Percentiles rank a stretch among this genome's conserved stretches.
Conservation (phyloP, 192 early-diverging fungal genomes). For the Podila verticillata region DNA sequence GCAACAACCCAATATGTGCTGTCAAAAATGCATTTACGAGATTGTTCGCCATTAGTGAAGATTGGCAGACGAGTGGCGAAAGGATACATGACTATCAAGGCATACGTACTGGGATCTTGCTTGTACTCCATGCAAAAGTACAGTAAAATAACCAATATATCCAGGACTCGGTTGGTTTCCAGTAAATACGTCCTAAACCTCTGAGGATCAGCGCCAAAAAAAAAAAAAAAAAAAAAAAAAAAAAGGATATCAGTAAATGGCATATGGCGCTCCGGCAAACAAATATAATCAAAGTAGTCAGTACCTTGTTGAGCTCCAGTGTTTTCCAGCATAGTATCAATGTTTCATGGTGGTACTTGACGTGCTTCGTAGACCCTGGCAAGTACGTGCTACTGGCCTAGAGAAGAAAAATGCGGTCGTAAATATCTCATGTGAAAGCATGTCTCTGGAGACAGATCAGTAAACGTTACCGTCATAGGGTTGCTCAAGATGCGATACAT, state of each 20-base stretch:
- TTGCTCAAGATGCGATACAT: slow-evolving; percentile 86
- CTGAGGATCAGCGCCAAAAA: slow-evolving; percentile 35
- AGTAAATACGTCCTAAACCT: slow-evolving; percentile 68
- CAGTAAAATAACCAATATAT: slow-evolving; percentile 67
- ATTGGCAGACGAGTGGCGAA: background rate
- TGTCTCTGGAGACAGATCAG: background rate
- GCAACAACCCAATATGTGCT: slow-evolving; percentile 79
- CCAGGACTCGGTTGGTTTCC: slow-evolving; percentile 71
- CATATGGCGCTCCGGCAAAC: background rate
- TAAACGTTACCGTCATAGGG: slow-evolving; percentile 66
- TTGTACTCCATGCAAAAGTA: slow-evolving; percentile 72
- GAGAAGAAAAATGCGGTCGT: background rate
- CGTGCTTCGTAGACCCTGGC: slow-evolving; percentile 78
- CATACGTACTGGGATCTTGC: slow-evolving; percentile 61
- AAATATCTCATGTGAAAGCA: background rate
- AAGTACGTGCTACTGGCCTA: slow-evolving; percentile 78
- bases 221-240: background rate
- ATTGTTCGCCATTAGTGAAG: too few species aligned
- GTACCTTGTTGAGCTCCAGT: slow-evolving; percentile 81
- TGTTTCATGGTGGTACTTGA: slow-evolving; percentile 70
- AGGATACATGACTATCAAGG: slow-evolving; percentile 44
- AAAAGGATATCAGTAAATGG: background rate
- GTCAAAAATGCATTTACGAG: background rate
- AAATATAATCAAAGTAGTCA: background rate
- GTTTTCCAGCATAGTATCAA: slow-evolving; percentile 89